Conservation (phyloP, 768 basidiomycete species). For the Calocybe cyanea region DNA sequence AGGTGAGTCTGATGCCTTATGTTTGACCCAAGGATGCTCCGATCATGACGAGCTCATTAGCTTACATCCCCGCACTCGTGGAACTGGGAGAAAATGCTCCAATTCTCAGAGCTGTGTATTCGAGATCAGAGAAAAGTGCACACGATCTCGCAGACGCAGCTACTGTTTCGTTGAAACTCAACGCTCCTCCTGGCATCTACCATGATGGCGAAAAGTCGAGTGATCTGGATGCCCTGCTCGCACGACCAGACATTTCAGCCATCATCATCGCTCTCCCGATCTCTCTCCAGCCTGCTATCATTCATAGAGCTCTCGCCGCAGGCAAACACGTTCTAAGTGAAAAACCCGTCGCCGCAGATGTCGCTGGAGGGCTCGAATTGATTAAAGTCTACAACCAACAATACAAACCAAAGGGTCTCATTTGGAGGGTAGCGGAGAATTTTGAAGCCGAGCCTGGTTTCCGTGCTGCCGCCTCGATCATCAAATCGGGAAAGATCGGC, state of each 20-base stretch:
- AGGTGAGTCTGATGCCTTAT: constrained; percentile 40
- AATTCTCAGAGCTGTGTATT: constrained; percentile 69
- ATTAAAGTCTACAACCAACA: constrained; percentile 62
- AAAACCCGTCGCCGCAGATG: constrained; percentile 79
- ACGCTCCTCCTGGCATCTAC: constrained; percentile 45
- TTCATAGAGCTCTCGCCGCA: constrained; percentile 59
- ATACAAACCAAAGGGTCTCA: constrained; percentile 63
- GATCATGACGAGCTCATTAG: constrained; percentile 27
- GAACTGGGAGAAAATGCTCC: constrained; percentile 43
- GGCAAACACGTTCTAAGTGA: constrained; percentile 90
- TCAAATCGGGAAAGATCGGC: constrained; percentile 65
- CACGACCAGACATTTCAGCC: constrained; percentile 62
- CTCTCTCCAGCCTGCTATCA: constrained; percentile 62
- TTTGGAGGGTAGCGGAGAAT: constrained; percentile 85
- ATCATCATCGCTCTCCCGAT: constrained; percentile 82
- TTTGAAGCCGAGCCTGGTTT: constrained; percentile 63
- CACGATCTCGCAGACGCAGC: constrained; percentile 49
- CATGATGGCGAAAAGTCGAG: constrained; percentile 44
- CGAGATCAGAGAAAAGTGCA: constrained; percentile 64
- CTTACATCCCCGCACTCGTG: constrained; percentile 76
- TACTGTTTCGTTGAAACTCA: constrained; percentile 33
- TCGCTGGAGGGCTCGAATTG: constrained; percentile 57
- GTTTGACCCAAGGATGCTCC: neutral
- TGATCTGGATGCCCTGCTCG: constrained; percentile 61
- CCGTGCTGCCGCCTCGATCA: constrained; percentile 41